Conservation (phyloP, 768 basidiomycete genomes). For the Floccularia luteovirens region DNA sequence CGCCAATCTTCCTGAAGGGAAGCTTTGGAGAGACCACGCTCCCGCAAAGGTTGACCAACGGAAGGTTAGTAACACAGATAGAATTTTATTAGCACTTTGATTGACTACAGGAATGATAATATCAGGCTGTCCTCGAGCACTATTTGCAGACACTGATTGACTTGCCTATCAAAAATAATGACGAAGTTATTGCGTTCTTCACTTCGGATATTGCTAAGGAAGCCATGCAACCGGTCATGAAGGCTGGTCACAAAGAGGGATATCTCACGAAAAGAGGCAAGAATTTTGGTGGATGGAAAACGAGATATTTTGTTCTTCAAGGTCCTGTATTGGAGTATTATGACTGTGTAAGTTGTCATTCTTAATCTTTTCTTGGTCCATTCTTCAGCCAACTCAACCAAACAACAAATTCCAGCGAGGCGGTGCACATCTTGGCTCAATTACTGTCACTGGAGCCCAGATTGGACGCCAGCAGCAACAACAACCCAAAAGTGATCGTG, state of each 20-base stretch:
- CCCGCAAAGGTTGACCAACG: constrained; percentile 95
- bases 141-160: constrained; percentile 82
- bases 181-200: constrained; percentile 88
- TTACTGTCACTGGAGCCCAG: constrained; percentile 84
- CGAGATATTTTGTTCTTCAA: constrained; percentile 89
- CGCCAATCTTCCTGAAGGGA: constrained; percentile 78
- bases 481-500: constrained; percentile 32
- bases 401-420: constrained; percentile 54
- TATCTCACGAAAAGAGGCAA: constrained; percentile 95
- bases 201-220: constrained; percentile 83
- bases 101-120: constrained; percentile 7
- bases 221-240: constrained; percentile 67
- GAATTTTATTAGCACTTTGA: constrained; percentile 2
- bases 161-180: constrained; percentile 79
- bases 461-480: constrained; percentile 87
- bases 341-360: constrained; percentile 73
- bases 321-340: constrained; percentile 91
- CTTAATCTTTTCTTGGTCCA: constrained; percentile 6
- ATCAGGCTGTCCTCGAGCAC: constrained; percentile 66
- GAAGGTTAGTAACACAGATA: constrained; percentile 50
- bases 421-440: constrained; percentile 86
- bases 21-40: constrained; percentile 94
- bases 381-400: constrained; percentile 7
- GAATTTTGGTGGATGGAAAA: constrained; percentile 98
- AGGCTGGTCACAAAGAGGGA: constrained; percentile 86